Evolutionary conservation across 2,329 filamentous ascomycete genomes (phyloP).

Genomic region (Aspergillus ochraceus): DNA sequence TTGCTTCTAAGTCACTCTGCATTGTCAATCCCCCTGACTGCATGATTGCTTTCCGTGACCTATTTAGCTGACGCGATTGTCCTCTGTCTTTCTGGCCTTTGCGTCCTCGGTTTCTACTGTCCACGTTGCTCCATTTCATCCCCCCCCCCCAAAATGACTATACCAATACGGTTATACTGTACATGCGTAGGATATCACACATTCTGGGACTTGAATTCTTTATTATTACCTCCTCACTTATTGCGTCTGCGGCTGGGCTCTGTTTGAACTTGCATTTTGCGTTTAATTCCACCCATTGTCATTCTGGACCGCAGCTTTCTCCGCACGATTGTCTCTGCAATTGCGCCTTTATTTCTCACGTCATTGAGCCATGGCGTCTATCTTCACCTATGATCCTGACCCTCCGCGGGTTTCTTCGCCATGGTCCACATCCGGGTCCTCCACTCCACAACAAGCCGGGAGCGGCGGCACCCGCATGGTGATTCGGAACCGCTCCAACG

Average conservation of each 20-base stretch:
- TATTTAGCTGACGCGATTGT: neutral
- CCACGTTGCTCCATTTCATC: neutral
- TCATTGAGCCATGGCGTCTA: conserved; percentile 70
- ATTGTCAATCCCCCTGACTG: neutral
- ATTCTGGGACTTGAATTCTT: conserved; percentile 3
- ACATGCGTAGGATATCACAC: conserved; percentile 10
- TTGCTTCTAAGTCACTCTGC: neutral
- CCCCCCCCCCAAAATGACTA: conserved; percentile 20
- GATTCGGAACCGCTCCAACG: conserved; percentile 30
- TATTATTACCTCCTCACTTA: conserved; percentile 8
- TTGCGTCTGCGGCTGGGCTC: conserved; percentile 1
- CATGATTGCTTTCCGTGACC: neutral
- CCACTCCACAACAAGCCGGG: conserved; percentile 37
- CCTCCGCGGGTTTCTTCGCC: conserved; percentile 86
- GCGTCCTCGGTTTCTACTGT: neutral
- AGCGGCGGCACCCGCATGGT: conserved; percentile 22
- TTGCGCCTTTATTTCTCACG: conserved; percentile 1
- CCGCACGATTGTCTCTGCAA: neutral
- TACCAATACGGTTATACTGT: conserved; percentile 8
- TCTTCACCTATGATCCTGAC: conserved; percentile 92
- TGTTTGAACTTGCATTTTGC: conserved; percentile 4
- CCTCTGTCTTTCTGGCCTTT: neutral
- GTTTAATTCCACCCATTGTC: neutral
- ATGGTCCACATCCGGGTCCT: conserved; percentile 66
- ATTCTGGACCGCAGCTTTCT: neutral